Conservation (phyloP, 306 rosid species). For the Pyrus pyrifolia region DNA sequence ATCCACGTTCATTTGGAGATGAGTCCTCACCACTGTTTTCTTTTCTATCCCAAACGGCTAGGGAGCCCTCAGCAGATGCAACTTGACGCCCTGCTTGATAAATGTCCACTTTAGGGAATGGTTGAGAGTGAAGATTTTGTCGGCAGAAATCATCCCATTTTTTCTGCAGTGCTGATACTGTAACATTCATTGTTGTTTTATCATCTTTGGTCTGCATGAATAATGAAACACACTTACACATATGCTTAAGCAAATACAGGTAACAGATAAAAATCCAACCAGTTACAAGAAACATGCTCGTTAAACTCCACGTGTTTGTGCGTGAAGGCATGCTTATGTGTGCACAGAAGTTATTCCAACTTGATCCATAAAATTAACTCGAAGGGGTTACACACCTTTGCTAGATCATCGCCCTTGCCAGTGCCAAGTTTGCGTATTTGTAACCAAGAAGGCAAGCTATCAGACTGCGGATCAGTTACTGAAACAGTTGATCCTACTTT, state of each 20-base stretch:
- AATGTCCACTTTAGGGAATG: slow-evolving; percentile 35
- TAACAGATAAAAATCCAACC: not conserved
- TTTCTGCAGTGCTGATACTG: slow-evolving; percentile 46
- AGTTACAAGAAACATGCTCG: slow-evolving; percentile 9
- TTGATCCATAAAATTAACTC: slow-evolving; percentile 24
- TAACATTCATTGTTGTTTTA: slow-evolving; percentile 30
- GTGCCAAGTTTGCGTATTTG: slow-evolving; percentile 41
- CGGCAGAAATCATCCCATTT: slow-evolving; percentile 75
- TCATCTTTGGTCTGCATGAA: slow-evolving; percentile 76
- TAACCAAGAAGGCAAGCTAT: slow-evolving; percentile 47
- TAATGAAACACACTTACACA: slow-evolving; percentile 36
- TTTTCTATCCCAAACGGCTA: slow-evolving; percentile 22
- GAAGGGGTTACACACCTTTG: slow-evolving; percentile 61
- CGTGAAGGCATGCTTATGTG: slow-evolving; percentile 12
- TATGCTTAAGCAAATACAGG: not conserved
- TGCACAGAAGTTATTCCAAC: slow-evolving; percentile 6
- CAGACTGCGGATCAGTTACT: slow-evolving; percentile 23
- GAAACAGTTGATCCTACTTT: slow-evolving; percentile 40
- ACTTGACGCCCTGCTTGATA: slow-evolving; percentile 34
- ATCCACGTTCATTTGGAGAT: slow-evolving; percentile 24
- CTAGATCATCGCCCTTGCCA: slow-evolving; percentile 41
- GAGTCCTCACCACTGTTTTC: slow-evolving; percentile 43
- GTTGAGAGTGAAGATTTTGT: slow-evolving; percentile 38
- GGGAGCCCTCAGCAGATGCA: slow-evolving; percentile 42
- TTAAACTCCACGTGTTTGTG: slow-evolving; percentile 6